These are phyloP conservation scores for Neofusicoccum laricinum DNA, from an alignment of 2,329 filamentous ascomycete species.

Conservation along the genomic window DNA sequence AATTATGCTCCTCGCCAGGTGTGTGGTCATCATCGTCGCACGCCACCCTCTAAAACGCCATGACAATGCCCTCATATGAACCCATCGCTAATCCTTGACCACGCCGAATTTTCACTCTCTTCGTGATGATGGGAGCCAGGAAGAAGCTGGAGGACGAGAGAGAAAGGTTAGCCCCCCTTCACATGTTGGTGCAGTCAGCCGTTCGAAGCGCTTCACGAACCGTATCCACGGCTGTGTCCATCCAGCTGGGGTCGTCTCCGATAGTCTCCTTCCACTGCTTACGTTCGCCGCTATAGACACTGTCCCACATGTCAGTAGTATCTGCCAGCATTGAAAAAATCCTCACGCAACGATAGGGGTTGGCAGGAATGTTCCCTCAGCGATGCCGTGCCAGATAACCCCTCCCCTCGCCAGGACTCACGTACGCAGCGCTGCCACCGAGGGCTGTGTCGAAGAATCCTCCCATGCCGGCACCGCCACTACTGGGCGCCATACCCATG, in stretches of 20 bases:
- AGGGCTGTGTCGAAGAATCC: slow-evolving; percentile 5
- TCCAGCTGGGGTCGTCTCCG: not conserved
- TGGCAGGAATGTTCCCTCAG: not conserved
- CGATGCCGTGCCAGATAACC: not conserved
- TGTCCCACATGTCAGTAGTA: too few relatives aligned
- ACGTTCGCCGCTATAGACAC: too few relatives aligned
- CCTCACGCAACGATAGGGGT: too few relatives aligned
- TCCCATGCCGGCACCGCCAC: not conserved
- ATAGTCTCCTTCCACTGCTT: too few relatives aligned
- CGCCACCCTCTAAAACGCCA: too few relatives aligned
- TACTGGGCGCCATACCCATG: not conserved
- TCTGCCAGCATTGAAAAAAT: too few relatives aligned
- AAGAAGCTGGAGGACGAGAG: not conserved
- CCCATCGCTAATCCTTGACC: too few relatives aligned
- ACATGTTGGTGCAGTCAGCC: not conserved
- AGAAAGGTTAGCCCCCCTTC: not conserved
- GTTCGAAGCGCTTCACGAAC: not conserved
- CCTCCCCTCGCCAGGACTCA: slow-evolving; percentile 7
- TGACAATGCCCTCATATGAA: too few relatives aligned
- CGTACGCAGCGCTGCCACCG: not conserved
- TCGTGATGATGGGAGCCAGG: not conserved
- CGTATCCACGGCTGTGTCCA: not conserved
- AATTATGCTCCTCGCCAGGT: too few relatives aligned
- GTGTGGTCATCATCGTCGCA: too few relatives aligned
- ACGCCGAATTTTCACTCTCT: too few relatives aligned